Base-by-base conservation (phyloP, 2,329 filamentous ascomycete genomes). In the Hymenoscyphus occultus region DNA sequence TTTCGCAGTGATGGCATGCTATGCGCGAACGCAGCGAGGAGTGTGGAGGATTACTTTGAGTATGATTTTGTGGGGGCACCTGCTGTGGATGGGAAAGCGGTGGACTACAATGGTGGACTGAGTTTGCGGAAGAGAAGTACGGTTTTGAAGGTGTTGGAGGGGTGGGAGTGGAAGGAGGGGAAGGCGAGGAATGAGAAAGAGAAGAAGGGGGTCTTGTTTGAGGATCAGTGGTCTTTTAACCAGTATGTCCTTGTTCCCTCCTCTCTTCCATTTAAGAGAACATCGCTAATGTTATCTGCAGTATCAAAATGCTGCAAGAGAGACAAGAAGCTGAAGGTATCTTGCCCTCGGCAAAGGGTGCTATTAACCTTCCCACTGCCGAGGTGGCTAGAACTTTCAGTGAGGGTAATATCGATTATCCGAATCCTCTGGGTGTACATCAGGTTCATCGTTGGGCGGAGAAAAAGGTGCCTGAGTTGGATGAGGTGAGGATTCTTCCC, bases 61-160 rank as follows among this genome's bases (percentile, higher is more conserved):
- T 77, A 74, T 65, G 76, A 77, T 68, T 75, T 78, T 40, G 72
- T 79, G 19, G 78, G 74, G 0, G 76, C 76, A 7, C 74, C 77
- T 1, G 67, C 77, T 56, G 66, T 69, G 39, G 64, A 68, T 3
- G 66, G 70, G 22, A 9, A 70, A 28, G 71, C 71, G 1, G 58
- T 60, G 39, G 71, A 68, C 6, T 78, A 75, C 69, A 78, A 77
- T 67, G 77, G 77, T 31, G 78, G 78, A 0, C 69, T 79, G 61
- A 76, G 74, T 31, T 68, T 79, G 64, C 72, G 78, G 64, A 79
- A 78, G 69, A 73, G 76, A 45, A 71, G 67, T 48, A 74, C 72
- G 62, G 76, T 76, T 39, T 61, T 79, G 39, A 61, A 69, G 16
- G 62, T 75, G 71, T 73, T 73, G 60, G 68, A 68, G 9, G 68